Evolutionary conservation across 2,329 filamentous ascomycete genomes (phyloP), one percentile per base, ranked within the genome.

Genomic region (Talaromyces funiculosus): DNA sequence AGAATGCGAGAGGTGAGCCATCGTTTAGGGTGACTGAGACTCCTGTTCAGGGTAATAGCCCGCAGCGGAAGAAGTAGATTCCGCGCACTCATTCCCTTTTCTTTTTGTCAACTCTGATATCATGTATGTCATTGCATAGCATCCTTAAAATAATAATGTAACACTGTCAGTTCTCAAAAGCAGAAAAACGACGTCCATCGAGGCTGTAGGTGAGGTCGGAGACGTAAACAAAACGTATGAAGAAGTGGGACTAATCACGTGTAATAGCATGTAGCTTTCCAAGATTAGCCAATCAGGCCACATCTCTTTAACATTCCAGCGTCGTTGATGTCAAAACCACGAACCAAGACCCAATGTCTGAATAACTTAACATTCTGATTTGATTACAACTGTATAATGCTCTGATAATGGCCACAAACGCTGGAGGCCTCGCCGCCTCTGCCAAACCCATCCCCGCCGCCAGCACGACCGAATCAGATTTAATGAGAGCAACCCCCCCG

Each of bases 401-500:
- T 62, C 66, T 65, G 64, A 67, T 66, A 65, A 75, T 75, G 73
- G 71, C 67, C 67, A 69, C 64, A 66, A 66, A 40, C 20, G 51
- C 14, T 65, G 72, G 70, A 74, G 70, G 72, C 68, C 62, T 61
- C 38, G 64, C 59, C 66, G 71, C 70, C 69, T 68, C 67, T 40
- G 57, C 59, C 42, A 64, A 65, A 57, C 58, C 63, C 8, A 4
- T 51, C 4, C 16, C 33, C 18, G 22, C 29, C 26, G 33, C 47
- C 7, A 16, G 22, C 26, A 31, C n/a, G 3, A 42, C 38, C 4
- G 31, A 58, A 22, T 57, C 59, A 9, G 45, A 20, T 18, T 26
- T 49, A 26, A 49, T 37, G 22, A 47, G 10, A 53, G 53, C 64
- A 35, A 40, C 58, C 24, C 47, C 59, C 22, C 53, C 64, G 47